Percentiles rank a stretch among this genome's conserved stretches.
These are phyloP conservation scores for Syzygium jambos DNA, from an alignment of 345 rosid species.

Conservation along the genomic window DNA sequence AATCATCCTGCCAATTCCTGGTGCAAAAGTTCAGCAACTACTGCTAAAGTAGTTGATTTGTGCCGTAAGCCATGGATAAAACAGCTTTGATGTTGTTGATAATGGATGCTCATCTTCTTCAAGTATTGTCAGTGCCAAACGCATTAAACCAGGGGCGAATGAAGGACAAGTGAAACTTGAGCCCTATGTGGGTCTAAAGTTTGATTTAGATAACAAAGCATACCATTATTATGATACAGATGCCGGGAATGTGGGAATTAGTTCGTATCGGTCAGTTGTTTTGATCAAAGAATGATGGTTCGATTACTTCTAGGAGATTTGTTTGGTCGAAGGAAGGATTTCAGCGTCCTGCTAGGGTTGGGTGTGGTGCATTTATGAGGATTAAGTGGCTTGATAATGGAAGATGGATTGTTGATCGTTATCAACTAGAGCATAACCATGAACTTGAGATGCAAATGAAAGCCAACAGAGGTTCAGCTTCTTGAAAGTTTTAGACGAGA, in stretches of 20 bases:
- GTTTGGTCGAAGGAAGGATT: conserved; percentile 94
- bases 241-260: conserved; percentile 61
- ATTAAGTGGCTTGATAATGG: conserved; percentile 44
- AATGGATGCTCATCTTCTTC: conserved; percentile 33
- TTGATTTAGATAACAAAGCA: conserved; percentile 70
- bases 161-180: conserved; percentile 17
- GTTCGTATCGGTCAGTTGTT: conserved; percentile 84
- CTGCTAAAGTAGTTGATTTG: too few species aligned
- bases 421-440: too few species aligned
- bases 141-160: conserved; percentile 36
- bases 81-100: conserved; percentile 28
- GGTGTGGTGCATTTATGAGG: conserved; percentile 85
- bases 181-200: conserved; percentile 62
- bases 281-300: conserved; percentile 70
- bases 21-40: conserved; percentile 20
- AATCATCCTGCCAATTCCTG: conserved; percentile 14
- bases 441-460: too few species aligned
- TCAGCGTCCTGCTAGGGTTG: conserved; percentile 87
- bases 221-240: conserved; percentile 57
- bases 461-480: too few species aligned
- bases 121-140: conserved; percentile 43
- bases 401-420: too few species aligned
- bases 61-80: conserved; percentile 29
- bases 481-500: too few species aligned
- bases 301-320: conserved; percentile 64